phyloP scores from a whole-genome alignment of 2,329 filamentous ascomycete genomes.

The Penicillium sp. region DNA sequence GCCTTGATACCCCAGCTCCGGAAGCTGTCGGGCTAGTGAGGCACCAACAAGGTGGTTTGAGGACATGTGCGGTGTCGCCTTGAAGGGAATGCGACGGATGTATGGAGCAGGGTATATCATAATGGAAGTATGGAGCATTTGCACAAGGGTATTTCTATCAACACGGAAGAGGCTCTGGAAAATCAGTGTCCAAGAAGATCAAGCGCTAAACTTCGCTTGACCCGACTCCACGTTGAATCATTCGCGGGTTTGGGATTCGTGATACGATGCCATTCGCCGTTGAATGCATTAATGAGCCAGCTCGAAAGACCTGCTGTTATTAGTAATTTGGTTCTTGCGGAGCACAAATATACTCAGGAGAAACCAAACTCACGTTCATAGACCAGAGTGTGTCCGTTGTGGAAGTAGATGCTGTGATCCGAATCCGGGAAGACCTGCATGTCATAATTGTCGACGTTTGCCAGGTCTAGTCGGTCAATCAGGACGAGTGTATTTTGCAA shows the following conservation, averaged over 20 bases:
- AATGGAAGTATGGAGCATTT: no score
- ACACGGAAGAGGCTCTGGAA: no score
- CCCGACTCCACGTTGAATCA: slow-evolving; percentile 28
- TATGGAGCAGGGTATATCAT: no score
- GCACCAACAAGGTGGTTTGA: no score
- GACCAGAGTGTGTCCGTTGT: slow-evolving; percentile 85
- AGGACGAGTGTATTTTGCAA: slow-evolving; percentile 89
- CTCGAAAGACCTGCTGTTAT: slow-evolving; percentile 50
- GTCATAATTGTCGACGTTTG: slow-evolving; percentile 85
- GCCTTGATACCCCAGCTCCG: no score
- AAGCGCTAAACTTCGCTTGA: slow-evolving; percentile 20
- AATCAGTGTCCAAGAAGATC: slow-evolving; percentile 8
- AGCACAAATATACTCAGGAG: not conserved
- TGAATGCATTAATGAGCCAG: slow-evolving; percentile 97
- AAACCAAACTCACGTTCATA: slow-evolving; percentile 71
- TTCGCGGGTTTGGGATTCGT: slow-evolving; percentile 50
- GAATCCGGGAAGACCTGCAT: slow-evolving; percentile 95
- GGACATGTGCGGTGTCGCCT: no score
- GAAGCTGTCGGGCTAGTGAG: no score
- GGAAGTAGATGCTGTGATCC: slow-evolving; percentile 92
- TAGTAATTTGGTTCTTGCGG: not conserved
- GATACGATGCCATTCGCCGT: slow-evolving; percentile 80
- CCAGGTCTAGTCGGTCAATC: slow-evolving; percentile 80
- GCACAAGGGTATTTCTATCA: no score
- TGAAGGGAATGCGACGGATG: no score